These are phyloP conservation scores for Chrysanthemum lavandulifolium DNA, from an alignment of 129 eudicot genomes.

Conservation along the genomic window DNA sequence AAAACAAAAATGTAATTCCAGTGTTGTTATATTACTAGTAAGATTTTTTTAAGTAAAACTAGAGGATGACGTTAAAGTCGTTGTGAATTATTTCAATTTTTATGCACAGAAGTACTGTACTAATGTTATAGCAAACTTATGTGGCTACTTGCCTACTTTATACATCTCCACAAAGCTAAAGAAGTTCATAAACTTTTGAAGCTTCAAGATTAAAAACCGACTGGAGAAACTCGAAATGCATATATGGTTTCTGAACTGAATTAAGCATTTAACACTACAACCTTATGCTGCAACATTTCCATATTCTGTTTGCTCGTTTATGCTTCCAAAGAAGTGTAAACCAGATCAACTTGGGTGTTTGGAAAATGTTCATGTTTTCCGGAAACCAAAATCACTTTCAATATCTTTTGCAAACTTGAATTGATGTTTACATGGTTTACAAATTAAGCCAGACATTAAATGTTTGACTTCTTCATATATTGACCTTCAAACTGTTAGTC, in stretches of 20 bases:
- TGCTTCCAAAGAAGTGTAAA: not conserved
- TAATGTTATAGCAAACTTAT: not conserved
- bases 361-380: not conserved
- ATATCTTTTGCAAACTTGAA: not conserved
- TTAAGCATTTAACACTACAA: not conserved
- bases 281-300: not conserved
- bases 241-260: not conserved
- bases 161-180: slow-evolving; percentile 14
- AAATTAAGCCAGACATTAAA: too few species aligned
- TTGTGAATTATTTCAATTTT: not conserved
- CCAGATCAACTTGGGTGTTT: not conserved
- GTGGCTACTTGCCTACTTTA: slow-evolving; percentile 14
- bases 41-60: too few species aligned
- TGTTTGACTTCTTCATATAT: too few species aligned
- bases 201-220: not conserved
- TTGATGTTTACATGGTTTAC: not conserved
- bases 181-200: slow-evolving; percentile 4
- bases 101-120: not conserved
- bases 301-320: not conserved
- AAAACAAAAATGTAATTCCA: not conserved
- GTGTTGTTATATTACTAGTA: too few species aligned
- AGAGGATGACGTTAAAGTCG: too few species aligned
- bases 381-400: not conserved
- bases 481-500: too few species aligned
- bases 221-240: not conserved